Evolutionary conservation across 1,284 basidiomycete species (phyloP), one percentile per base, ranked within the genome.

Genomic region (Ganoderma sinense): DNA sequence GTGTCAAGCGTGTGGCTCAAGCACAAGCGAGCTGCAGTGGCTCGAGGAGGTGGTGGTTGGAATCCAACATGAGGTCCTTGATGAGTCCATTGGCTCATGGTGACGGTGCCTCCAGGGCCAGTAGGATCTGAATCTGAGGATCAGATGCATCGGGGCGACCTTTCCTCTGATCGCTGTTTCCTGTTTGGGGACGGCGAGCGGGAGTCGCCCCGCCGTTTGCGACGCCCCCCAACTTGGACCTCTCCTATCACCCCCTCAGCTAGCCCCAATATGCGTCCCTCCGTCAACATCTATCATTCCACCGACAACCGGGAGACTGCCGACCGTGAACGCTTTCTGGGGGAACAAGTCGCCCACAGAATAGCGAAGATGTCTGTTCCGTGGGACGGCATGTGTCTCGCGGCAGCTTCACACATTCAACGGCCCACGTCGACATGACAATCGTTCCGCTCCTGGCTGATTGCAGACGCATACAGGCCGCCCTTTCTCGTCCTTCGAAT

Each of bases 401-500:
- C 59, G 62, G 62, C 62, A 64, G 64, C 58, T 68, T 65, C 58
- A 67, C 41, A 41, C 65, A 64, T 66, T 65, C 62, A 60, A 68
- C 69, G 65, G 48, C 62, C 20, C 56, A 71, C 62, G 72, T 71
- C 72, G 72, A 73, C 72, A 73, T 73, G 72, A 70, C 68, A 71
- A 73, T 73, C 68, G 68, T 68, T 66, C 65, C 48, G 66, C 64
- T 36, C 65, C 59, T 51, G 68, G 66, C 29, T 69, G 72, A 73
- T 73, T 64, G n/a, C 48, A 41, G 31, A 58, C 51, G 18, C 62
- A 63, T 31, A 33, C 58, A 63, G 41, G 20, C 48, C 4, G n/a
- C 40, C 62, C 39, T 58, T 41, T 33, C 43, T 60, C 26, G 48
- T 65, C 48, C 31, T 59, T 40, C 43, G 45, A 62, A 73, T 71